Evolutionary conservation across 805 yeast species (phyloP), one percentile per base, ranked within the genome.

Genomic region (Candida stauntonica): DNA sequence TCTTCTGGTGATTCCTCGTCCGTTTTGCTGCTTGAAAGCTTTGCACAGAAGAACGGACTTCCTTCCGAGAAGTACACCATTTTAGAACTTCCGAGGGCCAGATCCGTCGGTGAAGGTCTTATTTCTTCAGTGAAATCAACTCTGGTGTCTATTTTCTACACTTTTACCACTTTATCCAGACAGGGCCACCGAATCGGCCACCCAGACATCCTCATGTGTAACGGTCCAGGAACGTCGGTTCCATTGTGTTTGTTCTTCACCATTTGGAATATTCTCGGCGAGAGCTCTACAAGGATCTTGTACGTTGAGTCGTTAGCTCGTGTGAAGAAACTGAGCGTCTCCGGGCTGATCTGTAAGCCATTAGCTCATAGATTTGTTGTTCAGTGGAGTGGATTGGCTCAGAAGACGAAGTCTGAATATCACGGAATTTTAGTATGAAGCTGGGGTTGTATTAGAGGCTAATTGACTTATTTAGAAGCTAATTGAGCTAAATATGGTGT

Each of bases 271-370:
- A 63, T 62, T 36, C 35, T 71, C 12, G 81, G 77, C 0, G 26
- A 69, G 3, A 61, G 69, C 29, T 52, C 55, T 18, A 75, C 86
- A 0, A 64, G 73, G 39, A 79, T 93, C 17, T 60, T 93, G 2
- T 93, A 91, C 54, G 66, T 91, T 18, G 98, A 91, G 60, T 81
- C 93, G 34, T 66, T 91, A 29, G 97, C 98, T 0, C 67, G 98
- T 29, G 96, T 88, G 8, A 67, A 70, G 38, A 63, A 66, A 3
- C 67, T 93, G 36, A 87, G 96, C 54, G 62, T 88, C 23, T 79
- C 89, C 14, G 99, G 98, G 0, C 55, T 62, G 33, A 57, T 93
- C 15, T 55, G 91, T 12, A 66, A 83, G 45, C 87, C 87, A 4
- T 64, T 93, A 4, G 68, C 80, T 4, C 84, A 87, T 56, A 66